A percentile compares a stretch with the other conserved stretches of the same genome.
Evolutionary conservation across 805 yeast species (phyloP).

Genomic region (Ogataea kodamae): DNA sequence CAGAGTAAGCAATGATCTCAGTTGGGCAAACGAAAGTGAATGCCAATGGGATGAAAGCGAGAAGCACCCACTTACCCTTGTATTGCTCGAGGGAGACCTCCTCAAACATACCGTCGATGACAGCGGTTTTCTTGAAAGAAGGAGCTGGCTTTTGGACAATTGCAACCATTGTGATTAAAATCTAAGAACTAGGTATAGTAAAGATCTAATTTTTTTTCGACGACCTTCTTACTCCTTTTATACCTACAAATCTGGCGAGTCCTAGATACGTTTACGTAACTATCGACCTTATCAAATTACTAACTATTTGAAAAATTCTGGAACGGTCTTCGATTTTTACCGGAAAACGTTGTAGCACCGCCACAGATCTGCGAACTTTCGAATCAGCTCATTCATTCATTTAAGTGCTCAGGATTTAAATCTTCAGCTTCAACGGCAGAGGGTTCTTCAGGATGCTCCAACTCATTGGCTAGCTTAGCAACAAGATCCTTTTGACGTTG

Average conservation of each 20-base stretch:
- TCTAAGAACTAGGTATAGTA: neutral
- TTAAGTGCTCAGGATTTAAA: no score
- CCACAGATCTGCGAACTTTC: no score
- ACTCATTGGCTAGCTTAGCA: constrained; percentile 2
- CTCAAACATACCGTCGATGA: constrained; percentile 93
- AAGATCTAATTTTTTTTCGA: constrained; percentile 3
- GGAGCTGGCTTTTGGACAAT: constrained; percentile 96
- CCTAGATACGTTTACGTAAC: constrained; percentile 5
- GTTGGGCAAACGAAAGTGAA: constrained; percentile 99
- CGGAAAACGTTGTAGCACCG: no score
- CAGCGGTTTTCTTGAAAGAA: constrained; percentile 93
- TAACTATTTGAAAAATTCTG: constrained; percentile 15
- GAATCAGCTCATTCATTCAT: no score
- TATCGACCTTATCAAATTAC: constrained; percentile 13
- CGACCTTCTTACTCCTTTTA: constrained; percentile 6
- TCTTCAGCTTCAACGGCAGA: no score
- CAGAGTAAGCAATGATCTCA: constrained; percentile 97
- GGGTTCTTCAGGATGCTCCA: neutral
- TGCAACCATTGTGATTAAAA: constrained; percentile 64
- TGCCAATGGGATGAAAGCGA: constrained; percentile 97
- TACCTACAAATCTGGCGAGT: constrained; percentile 1
- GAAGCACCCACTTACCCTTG: constrained; percentile 96
- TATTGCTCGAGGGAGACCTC: constrained; percentile 91
- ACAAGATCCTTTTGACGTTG: constrained; percentile 3
- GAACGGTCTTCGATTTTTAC: constrained; percentile 9